phyloP scores from a whole-genome alignment of 305 asterid genomes.

The Fraxinus angustifolia region DNA sequence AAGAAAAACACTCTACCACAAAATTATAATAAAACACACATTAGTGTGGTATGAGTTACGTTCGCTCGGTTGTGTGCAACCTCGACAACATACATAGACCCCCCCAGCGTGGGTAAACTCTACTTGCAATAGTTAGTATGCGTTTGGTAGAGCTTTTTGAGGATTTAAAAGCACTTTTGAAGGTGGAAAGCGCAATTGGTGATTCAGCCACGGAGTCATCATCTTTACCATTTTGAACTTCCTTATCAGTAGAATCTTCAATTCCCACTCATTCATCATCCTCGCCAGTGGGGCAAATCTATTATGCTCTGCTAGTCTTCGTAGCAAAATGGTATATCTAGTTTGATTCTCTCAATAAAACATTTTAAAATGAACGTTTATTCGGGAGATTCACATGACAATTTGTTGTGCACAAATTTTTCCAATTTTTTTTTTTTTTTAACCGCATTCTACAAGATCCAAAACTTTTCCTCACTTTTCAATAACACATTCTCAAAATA shows the following conservation, averaged over 20 bases:
- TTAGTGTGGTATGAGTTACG: not conserved
- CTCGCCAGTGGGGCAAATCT: conserved; percentile 52
- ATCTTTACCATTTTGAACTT: conserved; percentile 28
- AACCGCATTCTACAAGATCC: no score
- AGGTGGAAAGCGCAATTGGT: not conserved
- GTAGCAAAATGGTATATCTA: conserved; percentile 26
- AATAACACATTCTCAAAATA: no score
- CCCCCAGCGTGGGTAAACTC: not conserved
- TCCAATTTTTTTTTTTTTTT: no score
- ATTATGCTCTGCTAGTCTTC: conserved; percentile 65
- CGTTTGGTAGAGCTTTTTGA: not conserved
- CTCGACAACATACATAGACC: not conserved
- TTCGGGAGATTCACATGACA: no score
- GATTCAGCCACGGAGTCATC: conserved; percentile 28
- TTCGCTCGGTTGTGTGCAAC: not conserved
- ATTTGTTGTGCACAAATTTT: no score
- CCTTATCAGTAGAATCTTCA: conserved; percentile 26
- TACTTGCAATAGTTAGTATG: not conserved
- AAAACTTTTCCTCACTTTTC: no score
- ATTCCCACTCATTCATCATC: conserved; percentile 49
- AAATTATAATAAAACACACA: not conserved
- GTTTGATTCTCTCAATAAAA: no score
- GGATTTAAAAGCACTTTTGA: not conserved
- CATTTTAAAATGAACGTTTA: no score
- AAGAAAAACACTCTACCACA: not conserved